Conservation (phyloP, 2,329 filamentous ascomycete species). For the Trichoderma gracile region DNA sequence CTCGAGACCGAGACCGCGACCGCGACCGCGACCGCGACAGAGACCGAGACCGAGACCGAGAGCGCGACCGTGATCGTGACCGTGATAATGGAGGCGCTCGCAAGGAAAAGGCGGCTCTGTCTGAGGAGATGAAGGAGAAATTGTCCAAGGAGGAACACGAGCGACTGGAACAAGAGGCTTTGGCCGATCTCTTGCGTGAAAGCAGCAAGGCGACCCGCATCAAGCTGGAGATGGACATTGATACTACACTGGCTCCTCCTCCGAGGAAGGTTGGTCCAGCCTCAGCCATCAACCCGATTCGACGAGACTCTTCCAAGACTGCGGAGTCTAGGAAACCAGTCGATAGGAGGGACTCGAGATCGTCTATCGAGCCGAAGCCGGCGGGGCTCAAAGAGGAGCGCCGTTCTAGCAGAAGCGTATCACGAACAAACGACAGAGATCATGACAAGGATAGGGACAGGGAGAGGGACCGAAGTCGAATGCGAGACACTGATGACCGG, state of each 20-base stretch:
- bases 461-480: constrained; percentile 35
- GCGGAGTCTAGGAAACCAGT: constrained; percentile 44
- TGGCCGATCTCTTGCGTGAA: constrained; percentile 60
- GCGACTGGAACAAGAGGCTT: constrained; percentile 57
- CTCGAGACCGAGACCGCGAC: constrained; percentile 32
- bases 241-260: constrained; percentile 57
- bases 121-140: constrained; percentile 53
- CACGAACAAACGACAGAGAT: constrained; percentile 35
- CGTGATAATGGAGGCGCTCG: constrained; percentile 38
- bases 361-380: constrained; percentile 34
- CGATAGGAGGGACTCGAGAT: constrained; percentile 38
- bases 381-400: constrained; percentile 35
- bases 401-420: constrained; percentile 39
- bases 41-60: constrained; percentile 30
- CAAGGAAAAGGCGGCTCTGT: constrained; percentile 42
- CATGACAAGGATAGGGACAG: constrained; percentile 31
- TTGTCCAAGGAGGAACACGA: constrained; percentile 60
- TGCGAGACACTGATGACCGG: constrained; percentile 36
- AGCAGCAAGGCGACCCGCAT: constrained; percentile 53
- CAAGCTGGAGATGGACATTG: constrained; percentile 57
- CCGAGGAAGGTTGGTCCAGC: constrained; percentile 54
- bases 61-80: constrained; percentile 35
- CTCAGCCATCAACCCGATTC: constrained; percentile 61
- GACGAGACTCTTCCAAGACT: constrained; percentile 47
- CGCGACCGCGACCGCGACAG: constrained; percentile 32